phyloP scores from a whole-genome alignment of 139 green algal genomes.

The Parachlorella kessleri region DNA sequence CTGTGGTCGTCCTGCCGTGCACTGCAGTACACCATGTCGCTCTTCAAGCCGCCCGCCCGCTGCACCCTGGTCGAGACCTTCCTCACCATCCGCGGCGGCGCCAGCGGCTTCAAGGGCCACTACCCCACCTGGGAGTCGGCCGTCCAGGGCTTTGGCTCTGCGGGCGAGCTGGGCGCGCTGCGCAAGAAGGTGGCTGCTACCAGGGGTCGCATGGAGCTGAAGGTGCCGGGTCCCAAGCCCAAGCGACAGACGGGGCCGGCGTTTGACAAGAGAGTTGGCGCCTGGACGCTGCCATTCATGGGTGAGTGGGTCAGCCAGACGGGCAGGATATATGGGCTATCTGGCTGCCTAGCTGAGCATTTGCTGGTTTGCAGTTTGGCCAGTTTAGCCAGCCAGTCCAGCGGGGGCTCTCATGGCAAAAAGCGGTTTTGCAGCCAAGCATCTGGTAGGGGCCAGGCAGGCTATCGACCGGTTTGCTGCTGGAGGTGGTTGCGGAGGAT shows the following conservation, averaged over 20 bases:
- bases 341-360: no score
- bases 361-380: no score
- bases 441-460: no score
- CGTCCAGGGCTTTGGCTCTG: conserved; percentile 56
- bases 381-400: no score
- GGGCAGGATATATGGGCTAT: no score
- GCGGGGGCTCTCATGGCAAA: no score
- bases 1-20: no score
- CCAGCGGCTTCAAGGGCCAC: conserved; percentile 24
- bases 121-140: conserved; percentile 58
- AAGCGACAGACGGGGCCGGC: conserved; percentile 1
- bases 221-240: conserved; percentile 31
- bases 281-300: conserved; percentile 65
- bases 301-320: no score
- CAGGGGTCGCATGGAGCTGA: conserved; percentile 14
- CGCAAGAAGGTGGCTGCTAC: conserved; percentile 20
- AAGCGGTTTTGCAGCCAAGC: no score
- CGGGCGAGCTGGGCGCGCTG: conserved; percentile 35
- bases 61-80: conserved; percentile 46
- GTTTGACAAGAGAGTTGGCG: conserved; percentile 28
- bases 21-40: conserved; percentile 7
- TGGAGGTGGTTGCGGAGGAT: no score
- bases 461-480: no score
- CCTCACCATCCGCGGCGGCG: conserved; percentile 25
- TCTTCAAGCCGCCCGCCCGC: conserved; percentile 34